Evolutionary conservation across 352 stramenopile species (phyloP).

Genomic region (Pythium brachiatum): DNA sequence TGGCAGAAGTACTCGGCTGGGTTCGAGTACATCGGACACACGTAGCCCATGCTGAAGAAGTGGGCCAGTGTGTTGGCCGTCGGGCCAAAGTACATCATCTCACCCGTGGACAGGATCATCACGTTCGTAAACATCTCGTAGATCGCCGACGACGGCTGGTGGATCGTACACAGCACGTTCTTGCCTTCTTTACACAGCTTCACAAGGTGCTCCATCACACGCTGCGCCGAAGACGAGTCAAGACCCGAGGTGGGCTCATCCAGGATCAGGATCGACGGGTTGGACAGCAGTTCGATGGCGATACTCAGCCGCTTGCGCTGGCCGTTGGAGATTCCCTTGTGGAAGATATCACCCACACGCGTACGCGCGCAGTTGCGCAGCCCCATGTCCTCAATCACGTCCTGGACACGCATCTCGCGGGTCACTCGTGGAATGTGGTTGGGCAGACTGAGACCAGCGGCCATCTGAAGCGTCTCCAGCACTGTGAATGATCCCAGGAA

Average conservation of each 20-base stretch:
- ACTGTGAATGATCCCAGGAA: conserved; percentile 68
- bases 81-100: conserved; percentile 89
- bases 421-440: conserved; percentile 27
- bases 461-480: conserved; percentile 64
- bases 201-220: conserved; percentile 81
- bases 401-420: conserved; percentile 37
- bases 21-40: conserved; percentile 66
- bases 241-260: conserved; percentile 93
- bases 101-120: conserved; percentile 55
- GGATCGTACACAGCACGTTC: conserved; percentile 81
- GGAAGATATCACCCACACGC: conserved; percentile 66
- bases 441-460: conserved; percentile 53
- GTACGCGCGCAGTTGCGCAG: conserved; percentile 43
- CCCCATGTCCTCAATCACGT: conserved; percentile 61
- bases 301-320: conserved; percentile 92
- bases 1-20: conserved; percentile 63
- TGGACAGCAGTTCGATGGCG: conserved; percentile 90
- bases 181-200: conserved; percentile 48
- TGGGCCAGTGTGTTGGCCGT: conserved; percentile 48
- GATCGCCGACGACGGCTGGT: conserved; percentile 79
- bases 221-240: conserved; percentile 86
- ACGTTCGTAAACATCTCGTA: conserved; percentile 74
- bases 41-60: conserved; percentile 48
- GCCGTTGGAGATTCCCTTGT: conserved; percentile 83
- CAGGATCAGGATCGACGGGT: conserved; percentile 94